Percentiles rank a stretch among this genome's conserved stretches.
These are phyloP conservation scores for Ceratocystis colombiana DNA, from an alignment of 2,329 filamentous ascomycete species.

Conservation along the genomic window DNA sequence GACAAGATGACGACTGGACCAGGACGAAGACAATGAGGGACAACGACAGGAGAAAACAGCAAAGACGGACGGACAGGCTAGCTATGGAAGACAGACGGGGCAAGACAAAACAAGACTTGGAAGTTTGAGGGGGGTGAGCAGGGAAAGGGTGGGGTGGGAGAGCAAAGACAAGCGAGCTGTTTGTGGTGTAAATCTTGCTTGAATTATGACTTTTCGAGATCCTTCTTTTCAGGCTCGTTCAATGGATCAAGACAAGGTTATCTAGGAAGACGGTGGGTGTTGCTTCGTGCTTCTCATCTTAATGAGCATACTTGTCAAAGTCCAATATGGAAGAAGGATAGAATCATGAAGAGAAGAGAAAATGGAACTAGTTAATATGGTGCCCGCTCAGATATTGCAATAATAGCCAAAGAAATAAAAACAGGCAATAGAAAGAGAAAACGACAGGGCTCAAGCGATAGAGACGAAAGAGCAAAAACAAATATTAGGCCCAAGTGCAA, in stretches of 20 bases:
- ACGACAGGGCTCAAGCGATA: background rate
- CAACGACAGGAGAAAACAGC: background rate
- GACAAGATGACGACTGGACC: constrained; percentile 11
- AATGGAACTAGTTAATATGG: background rate
- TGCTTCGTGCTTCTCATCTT: constrained; percentile 4
- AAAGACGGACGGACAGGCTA: background rate
- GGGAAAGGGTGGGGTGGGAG: background rate
- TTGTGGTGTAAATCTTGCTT: background rate
- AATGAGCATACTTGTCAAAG: background rate
- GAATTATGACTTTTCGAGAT: background rate
- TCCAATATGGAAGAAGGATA: background rate
- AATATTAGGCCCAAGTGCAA: background rate
- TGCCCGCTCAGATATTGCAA: no score
- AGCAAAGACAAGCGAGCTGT: background rate
- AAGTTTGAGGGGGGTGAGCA: background rate
- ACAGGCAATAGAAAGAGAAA: background rate
- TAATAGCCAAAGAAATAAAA: background rate
- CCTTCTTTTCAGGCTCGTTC: background rate
- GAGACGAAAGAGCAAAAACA: background rate
- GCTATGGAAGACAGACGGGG: background rate
- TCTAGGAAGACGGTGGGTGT: background rate
- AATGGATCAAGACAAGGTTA: constrained; percentile 11
- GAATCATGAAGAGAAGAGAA: no score
- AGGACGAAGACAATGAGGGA: background rate
- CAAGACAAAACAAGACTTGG: background rate